phyloP scores from a whole-genome alignment of 352 stramenopile species.

The Globisporangium perplexum region DNA sequence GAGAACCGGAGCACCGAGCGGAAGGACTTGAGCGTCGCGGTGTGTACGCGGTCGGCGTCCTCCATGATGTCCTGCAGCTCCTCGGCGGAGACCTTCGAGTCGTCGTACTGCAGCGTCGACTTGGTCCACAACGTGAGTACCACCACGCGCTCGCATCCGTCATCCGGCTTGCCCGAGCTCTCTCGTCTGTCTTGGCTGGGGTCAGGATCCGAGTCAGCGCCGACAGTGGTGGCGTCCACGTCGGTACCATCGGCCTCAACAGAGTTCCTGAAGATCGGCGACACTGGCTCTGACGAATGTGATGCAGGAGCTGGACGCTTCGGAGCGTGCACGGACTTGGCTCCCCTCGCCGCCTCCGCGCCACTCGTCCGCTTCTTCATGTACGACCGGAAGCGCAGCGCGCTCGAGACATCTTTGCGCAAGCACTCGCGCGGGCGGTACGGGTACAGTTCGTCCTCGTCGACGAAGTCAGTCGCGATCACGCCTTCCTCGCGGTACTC shows the following conservation, averaged over 20 bases:
- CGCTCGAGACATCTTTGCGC: constrained; percentile 7
- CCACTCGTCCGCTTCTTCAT: neutral
- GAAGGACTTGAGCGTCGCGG: neutral
- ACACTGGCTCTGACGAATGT: too few relatives aligned
- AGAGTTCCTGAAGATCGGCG: too few relatives aligned
- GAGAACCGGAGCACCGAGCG: neutral
- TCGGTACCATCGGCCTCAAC: too few relatives aligned
- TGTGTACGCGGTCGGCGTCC: neutral
- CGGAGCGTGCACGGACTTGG: too few relatives aligned
- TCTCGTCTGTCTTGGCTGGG: neutral
- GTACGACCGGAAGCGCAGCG: neutral
- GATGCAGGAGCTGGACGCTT: too few relatives aligned
- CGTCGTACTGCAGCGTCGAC: constrained; percentile 16
- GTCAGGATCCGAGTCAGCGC: too few relatives aligned
- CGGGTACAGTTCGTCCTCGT: constrained; percentile 9
- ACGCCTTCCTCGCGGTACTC: constrained; percentile 5
- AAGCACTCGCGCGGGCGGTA: constrained; percentile 9
- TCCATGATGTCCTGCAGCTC: constrained; percentile 1
- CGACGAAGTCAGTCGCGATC: constrained; percentile 8
- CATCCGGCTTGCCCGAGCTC: neutral
- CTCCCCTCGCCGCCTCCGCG: neutral
- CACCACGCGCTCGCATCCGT: constrained; percentile 4
- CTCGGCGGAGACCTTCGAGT: neutral
- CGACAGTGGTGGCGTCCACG: neutral
- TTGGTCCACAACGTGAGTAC: constrained; percentile 34